Conservation (phyloP, 2,329 filamentous ascomycete genomes). For the Conoideocrella luteorostrata region DNA sequence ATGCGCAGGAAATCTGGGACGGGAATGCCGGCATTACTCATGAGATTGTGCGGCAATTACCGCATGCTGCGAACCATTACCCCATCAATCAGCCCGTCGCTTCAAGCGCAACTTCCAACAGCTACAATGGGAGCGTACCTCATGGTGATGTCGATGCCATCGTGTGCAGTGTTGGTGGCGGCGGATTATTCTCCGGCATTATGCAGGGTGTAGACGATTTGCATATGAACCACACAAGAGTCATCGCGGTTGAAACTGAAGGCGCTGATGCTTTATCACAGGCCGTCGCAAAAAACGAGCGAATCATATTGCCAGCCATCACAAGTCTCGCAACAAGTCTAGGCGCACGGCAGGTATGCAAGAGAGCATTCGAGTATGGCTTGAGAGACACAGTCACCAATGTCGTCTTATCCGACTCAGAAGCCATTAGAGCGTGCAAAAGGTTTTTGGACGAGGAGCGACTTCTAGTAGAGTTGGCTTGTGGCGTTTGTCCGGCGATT, state of each 20-base stretch:
- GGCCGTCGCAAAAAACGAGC: constrained; percentile 44
- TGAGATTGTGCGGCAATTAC: constrained; percentile 31
- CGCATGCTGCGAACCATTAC: constrained; percentile 15
- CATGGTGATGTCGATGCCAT: constrained; percentile 50
- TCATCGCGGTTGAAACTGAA: constrained; percentile 66
- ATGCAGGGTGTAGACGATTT: constrained; percentile 51
- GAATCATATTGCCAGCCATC: constrained; percentile 60
- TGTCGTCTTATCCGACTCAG: constrained; percentile 20
- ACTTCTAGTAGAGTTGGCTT: constrained; percentile 23
- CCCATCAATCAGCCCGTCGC: constrained; percentile 51
- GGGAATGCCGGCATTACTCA: constrained; percentile 53
- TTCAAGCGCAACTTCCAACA: background rate
- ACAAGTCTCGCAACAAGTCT: constrained; percentile 66
- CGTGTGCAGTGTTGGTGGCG: constrained; percentile 72
- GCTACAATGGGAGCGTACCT: background rate
- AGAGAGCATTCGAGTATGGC: constrained; percentile 30
- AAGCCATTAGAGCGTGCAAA: constrained; percentile 20
- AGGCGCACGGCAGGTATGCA: constrained; percentile 60
- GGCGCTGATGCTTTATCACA: constrained; percentile 62
- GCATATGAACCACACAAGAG: constrained; percentile 25
- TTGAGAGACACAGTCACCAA: constrained; percentile 19
- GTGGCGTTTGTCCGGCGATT: constrained; percentile 22
- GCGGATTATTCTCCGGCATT: constrained; percentile 70
- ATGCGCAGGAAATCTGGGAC: constrained; percentile 60
- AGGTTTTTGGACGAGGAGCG: constrained; percentile 23